Percentiles rank a stretch among this genome's conserved stretches.
phyloP scores from a whole-genome alignment of 495 filamentous ascomycete species.

The Parachaetomium inaequale region DNA sequence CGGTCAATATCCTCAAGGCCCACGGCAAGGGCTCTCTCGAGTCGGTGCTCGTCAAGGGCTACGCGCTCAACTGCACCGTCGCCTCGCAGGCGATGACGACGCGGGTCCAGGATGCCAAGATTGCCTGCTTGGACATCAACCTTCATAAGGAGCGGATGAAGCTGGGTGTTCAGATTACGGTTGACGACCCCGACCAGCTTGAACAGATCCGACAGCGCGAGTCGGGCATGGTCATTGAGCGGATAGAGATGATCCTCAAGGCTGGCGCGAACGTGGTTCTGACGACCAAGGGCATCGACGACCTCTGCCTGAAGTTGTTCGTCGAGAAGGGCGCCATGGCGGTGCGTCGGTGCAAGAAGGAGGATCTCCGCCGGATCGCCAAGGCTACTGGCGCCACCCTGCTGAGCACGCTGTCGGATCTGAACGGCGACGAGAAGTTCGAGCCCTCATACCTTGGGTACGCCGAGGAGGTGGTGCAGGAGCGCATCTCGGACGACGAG shows the following conservation, averaged over 20 bases:
- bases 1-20: constrained; percentile 96
- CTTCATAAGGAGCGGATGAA: constrained; percentile 99
- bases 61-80: constrained; percentile 98
- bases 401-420: constrained; percentile 84
- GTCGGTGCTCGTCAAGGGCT: constrained; percentile 90
- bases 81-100: constrained; percentile 98
- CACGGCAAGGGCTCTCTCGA: constrained; percentile 90
- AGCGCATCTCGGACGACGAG: constrained; percentile 97
- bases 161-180: constrained; percentile 94
- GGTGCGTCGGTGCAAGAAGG: constrained; percentile 96
- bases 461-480: constrained; percentile 93
- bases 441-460: constrained; percentile 82
- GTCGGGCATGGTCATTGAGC: constrained; percentile 86
- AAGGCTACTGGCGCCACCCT: constrained; percentile 94
- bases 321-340: constrained; percentile 95
- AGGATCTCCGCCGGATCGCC: constrained; percentile 92
- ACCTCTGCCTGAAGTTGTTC: constrained; percentile 90
- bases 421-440: constrained; percentile 97
- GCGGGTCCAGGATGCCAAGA: constrained; percentile 87
- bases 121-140: constrained; percentile 97
- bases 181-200: constrained; percentile 93
- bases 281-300: constrained; percentile 98
- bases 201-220: constrained; percentile 95
- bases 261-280: constrained; percentile 94
- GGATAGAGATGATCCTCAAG: constrained; percentile 96